Evolutionary conservation across 257 asterid genomes (phyloP), one percentile per base, ranked within the genome.

Genomic region (Fraxinus quadrangulata): DNA sequence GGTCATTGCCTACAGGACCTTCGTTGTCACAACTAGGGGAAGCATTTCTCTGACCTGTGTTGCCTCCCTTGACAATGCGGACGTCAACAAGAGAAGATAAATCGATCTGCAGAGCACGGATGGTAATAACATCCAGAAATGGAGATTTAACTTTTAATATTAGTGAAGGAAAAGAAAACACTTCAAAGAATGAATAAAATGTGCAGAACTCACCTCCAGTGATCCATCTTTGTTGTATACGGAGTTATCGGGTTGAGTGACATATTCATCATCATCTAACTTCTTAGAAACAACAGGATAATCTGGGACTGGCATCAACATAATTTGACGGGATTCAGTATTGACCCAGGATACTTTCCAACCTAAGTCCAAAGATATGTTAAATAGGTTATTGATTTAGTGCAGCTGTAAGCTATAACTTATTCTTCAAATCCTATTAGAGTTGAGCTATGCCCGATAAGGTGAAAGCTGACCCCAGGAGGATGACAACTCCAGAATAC

Each of bases 181-280:
- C 17, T 23, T 24, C 0, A 63, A 24, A 11, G 2, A 11, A 72
- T 77, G 26, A 24, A 71, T 42, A 68, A n/a, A 23, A 76, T 66
- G 39, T 63, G n/a, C 49, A 59, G 17, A 30, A 74, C 73, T 76
- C 83, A 91, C 98, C 97, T 93, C 92, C 91, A 96, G 87, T 6
- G 97, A 93, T 66, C 99, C 99, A 86, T 96, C 97, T 84, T 88
- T 92, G 71, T 87, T 88, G 80, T 96, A 90, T 56, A 88, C 85
- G 73, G 91, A 85, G 77, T 80, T 78, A 77, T 86, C 89, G 39
- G 81, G 90, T 80, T 68, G 84, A 61, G 69, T 11, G 21, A 67
- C 80, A 70, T 84, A 77, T 84, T 83, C 95, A 70, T 83, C 92
- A 31, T 75, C 93, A n/a, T 78, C 92, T 2, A 42, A 78, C 70